Base-by-base conservation (phyloP, 78 protist species). In the Dictyostelium firmibasis region DNA sequence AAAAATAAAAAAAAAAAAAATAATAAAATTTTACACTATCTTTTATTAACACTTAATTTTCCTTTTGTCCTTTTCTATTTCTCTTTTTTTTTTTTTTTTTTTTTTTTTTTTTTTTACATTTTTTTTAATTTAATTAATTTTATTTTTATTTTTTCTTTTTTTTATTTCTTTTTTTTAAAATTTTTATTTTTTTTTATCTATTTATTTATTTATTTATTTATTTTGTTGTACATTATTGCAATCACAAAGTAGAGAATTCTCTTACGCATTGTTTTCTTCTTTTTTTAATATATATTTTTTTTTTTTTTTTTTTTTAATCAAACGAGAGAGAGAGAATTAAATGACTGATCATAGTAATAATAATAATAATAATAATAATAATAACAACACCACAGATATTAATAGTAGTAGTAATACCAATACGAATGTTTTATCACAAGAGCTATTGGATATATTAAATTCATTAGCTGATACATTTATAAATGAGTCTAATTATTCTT, bases 391-490 rank as follows among this genome's bases (percentile, higher is more conserved):
- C 4, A 75, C 5, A 33, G 38, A 16, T 76, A 36, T 4, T n/a
- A 81, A 10, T 81, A 64, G 25, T 25, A 76, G 18, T 36, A 75
- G 8, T 23, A 75, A 13, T 36, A 38, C 20, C 44, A 77, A 31
- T 77, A 38, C 23, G 5, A 81, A 41, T 81, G 31, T 11, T 67
- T 27, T 33, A 35, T 23, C 70, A 41, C 86, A 78, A 27, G 94
- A 89, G 44, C 50, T 89, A 23, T 3, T 77, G 33, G 94, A 89
- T 78, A 89, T 89, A 20, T 27, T 89, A 47, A 89, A 75, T 31
- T 89, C 94, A 2, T 27, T 89, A 50, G 86, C 94, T 3, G 84
- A 89, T 69, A 89, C 94, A 62, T 89, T 89, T 69, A 89, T 89
- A 13, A 44, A 69, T 64, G 94, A 89, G 79, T 43, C 64, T n/a